A percentile compares a stretch with the other conserved stretches of the same genome.
Evolutionary conservation across 2,329 filamentous ascomycete species (phyloP).

Genomic region (Allantophomopsis cytisporea): DNA sequence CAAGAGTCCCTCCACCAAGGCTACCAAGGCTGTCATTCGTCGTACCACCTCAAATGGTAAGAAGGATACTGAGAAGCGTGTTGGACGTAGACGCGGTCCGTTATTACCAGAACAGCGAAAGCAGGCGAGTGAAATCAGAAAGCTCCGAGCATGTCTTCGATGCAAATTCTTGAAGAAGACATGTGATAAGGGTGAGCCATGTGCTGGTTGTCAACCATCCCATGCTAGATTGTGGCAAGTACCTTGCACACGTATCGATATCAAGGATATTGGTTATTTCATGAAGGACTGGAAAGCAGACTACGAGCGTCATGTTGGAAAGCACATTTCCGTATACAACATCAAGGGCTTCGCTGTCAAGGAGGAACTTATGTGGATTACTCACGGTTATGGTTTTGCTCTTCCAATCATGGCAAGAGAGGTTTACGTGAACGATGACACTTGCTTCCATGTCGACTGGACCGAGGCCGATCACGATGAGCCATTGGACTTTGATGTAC

Average conservation of each 20-base stretch:
- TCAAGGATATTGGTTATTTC: conserved; percentile 97
- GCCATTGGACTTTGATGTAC: conserved; percentile 70
- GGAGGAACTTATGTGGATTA: conserved; percentile 74
- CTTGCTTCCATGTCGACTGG: conserved; percentile 91
- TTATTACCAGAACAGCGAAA: conserved; percentile 88
- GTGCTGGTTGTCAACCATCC: conserved; percentile 86
- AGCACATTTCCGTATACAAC: conserved; percentile 83
- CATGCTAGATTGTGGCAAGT: conserved; percentile 96
- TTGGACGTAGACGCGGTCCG: conserved; percentile 80
- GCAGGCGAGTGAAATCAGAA: conserved; percentile 93
- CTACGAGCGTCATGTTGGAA: conserved; percentile 78
- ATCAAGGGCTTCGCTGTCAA: conserved; percentile 71
- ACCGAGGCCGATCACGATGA: conserved; percentile 67
- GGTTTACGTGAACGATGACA: conserved; percentile 82
- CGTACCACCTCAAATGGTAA: conserved; percentile 60
- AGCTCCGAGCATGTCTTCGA: conserved; percentile 81
- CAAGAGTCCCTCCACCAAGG: conserved; percentile 50
- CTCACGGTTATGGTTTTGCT: conserved; percentile 88
- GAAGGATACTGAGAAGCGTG: conserved; percentile 85
- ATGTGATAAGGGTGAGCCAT: conserved; percentile 94
- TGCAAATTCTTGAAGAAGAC: conserved; percentile 99
- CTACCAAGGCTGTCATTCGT: conserved; percentile 72
- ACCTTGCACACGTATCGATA: conserved; percentile 93
- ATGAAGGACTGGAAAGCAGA: conserved; percentile 99
- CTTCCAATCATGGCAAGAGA: conserved; percentile 88